A percentile compares a stretch with the other conserved stretches of the same genome.
phyloP scores from a whole-genome alignment of 2,329 filamentous ascomycete species.

The Albophoma yamanashiensis region DNA sequence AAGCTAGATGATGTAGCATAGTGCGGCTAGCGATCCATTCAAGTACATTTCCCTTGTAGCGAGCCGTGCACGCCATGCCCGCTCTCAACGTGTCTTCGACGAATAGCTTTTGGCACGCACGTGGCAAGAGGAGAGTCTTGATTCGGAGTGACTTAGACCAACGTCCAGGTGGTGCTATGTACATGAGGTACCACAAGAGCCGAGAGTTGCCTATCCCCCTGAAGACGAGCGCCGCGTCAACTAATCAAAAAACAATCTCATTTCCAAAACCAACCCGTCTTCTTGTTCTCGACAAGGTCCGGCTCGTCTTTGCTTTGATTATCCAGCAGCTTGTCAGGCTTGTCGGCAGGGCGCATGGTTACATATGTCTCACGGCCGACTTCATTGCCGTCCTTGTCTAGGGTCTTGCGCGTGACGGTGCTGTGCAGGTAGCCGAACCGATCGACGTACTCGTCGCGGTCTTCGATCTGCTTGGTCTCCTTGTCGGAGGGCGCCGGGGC shows the following conservation, averaged over 20 bases:
- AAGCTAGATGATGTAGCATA: not conserved
- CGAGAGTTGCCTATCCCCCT: not conserved
- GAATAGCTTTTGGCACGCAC: too few relatives aligned
- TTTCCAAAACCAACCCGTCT: conserved; percentile 31
- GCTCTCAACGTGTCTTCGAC: not conserved
- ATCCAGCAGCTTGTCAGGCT: conserved; percentile 8
- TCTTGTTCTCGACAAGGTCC: conserved; percentile 9
- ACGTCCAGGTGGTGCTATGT: not conserved
- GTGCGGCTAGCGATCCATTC: not conserved
- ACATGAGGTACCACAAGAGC: not conserved
- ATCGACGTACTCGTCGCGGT: conserved; percentile 31
- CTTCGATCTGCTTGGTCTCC: conserved; percentile 22
- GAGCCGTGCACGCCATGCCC: not conserved
- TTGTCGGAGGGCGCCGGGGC: conserved; percentile 6
- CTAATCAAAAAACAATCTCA: conserved; percentile 7
- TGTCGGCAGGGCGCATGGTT: conserved; percentile 15
- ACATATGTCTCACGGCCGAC: conserved; percentile 26
- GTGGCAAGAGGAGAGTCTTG: not conserved
- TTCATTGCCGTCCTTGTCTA: conserved; percentile 30
- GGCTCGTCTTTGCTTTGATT: conserved; percentile 4
- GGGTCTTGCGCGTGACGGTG: conserved; percentile 26
- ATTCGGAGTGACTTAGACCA: not conserved
- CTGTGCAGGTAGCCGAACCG: conserved; percentile 30
- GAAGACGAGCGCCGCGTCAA: not conserved
- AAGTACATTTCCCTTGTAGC: not conserved